Percentiles rank a stretch among this genome's conserved stretches.
Evolutionary conservation across 306 rosid genomes (phyloP).

Genomic region (Begonia loranthoides): DNA sequence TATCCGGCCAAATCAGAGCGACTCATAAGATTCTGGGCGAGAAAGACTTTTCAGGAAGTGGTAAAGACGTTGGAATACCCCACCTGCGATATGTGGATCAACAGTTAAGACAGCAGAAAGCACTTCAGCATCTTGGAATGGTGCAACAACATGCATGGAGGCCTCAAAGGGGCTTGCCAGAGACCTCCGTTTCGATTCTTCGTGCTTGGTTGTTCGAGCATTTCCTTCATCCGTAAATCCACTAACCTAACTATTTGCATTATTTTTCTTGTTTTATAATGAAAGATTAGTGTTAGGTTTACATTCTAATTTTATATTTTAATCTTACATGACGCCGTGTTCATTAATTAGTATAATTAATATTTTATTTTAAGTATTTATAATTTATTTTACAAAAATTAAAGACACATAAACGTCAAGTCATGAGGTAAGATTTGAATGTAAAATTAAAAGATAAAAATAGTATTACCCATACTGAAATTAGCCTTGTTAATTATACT

Average conservation of each 20-base stretch:
- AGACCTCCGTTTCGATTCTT: conserved; percentile 64
- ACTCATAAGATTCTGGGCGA: conserved; percentile 57
- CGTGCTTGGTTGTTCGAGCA: conserved; percentile 89
- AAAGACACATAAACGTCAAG: no score
- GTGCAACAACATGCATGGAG: conserved; percentile 76
- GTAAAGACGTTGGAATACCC: conserved; percentile 60
- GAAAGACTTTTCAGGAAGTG: conserved; percentile 40
- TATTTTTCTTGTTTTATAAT: background rate
- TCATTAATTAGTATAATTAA: background rate
- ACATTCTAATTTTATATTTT: background rate
- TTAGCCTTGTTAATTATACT: conserved; percentile 1
- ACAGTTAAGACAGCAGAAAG: conserved; percentile 66
- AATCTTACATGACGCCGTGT: no score
- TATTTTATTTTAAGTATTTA: no score
- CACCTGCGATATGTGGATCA: conserved; percentile 65
- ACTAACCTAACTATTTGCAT: conserved; percentile 1
- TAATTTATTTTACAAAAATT: no score
- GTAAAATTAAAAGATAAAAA: no score
- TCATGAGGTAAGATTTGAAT: no score
- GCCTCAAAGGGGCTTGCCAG: conserved; percentile 83
- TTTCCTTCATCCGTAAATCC: conserved; percentile 74
- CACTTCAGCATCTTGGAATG: conserved; percentile 80
- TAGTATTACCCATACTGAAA: background rate
- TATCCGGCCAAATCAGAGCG: conserved; percentile 48
- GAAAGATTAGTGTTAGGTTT: background rate